phyloP scores from a whole-genome alignment of 2,329 filamentous ascomycete species.

The Colletotrichum trifolii region DNA sequence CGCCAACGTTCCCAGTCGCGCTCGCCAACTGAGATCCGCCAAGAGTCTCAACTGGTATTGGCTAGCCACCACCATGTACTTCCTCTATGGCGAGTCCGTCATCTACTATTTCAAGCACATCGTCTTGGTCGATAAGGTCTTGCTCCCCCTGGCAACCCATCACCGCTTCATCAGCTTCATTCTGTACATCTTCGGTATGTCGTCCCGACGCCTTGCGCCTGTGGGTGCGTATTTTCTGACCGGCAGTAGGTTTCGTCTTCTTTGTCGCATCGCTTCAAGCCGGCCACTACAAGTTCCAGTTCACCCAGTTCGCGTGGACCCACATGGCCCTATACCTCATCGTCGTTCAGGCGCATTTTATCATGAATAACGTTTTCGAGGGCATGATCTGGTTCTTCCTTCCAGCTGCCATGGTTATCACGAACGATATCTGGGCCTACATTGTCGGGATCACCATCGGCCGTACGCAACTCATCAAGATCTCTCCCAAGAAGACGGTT shows the following conservation, averaged over 20 bases:
- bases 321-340: constrained; percentile 99
- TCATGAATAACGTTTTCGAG: constrained; percentile 99
- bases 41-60: constrained; percentile 99
- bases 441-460: constrained; percentile 98
- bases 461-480: constrained; percentile 94
- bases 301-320: constrained; percentile 99
- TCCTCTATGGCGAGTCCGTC: constrained; percentile 96
- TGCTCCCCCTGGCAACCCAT: constrained; percentile 94
- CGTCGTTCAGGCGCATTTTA: constrained; percentile 97
- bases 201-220: background rate
- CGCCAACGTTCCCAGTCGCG: constrained; percentile 91
- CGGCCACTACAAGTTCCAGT: constrained; percentile 97
- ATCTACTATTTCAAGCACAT: constrained; percentile 99
- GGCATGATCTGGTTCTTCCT: constrained; percentile 99
- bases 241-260: constrained; percentile 85
- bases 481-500: constrained; percentile 99
- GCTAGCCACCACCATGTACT: constrained; percentile 99
- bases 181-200: constrained; percentile 93
- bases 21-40: constrained; percentile 90
- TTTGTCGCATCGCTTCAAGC: constrained; percentile 96
- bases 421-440: constrained; percentile 98
- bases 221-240: constrained; percentile 43
- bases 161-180: constrained; percentile 99
- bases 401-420: constrained; percentile 93
- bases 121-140: constrained; percentile 90